phyloP scores from a whole-genome alignment of 2,329 filamentous ascomycete species.

The Sporothrix variecibatus region DNA sequence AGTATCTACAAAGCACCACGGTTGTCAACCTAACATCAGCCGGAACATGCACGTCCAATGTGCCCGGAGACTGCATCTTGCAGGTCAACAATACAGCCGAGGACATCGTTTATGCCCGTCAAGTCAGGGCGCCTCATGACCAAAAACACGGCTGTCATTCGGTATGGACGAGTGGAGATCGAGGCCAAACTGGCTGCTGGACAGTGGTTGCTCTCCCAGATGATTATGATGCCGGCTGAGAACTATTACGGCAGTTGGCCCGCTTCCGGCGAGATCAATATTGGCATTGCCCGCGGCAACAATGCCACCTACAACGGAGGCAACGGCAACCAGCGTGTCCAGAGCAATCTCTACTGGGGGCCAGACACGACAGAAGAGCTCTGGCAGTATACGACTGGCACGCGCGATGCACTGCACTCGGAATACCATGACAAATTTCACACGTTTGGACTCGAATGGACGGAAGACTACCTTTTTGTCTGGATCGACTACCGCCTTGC shows the following conservation, averaged over 20 bases:
- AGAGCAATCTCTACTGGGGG: constrained; percentile 29
- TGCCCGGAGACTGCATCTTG: constrained; percentile 16
- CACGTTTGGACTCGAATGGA: constrained; percentile 29
- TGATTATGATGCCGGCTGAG: constrained; percentile 27
- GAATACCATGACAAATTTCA: constrained; percentile 24
- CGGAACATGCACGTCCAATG: constrained; percentile 23
- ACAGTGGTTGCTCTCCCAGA: constrained; percentile 31
- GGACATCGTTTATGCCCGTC: constrained; percentile 28
- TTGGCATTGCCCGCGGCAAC: constrained; percentile 27
- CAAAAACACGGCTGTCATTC: constrained; percentile 28
- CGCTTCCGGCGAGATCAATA: constrained; percentile 29
- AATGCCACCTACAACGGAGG: constrained; percentile 25
- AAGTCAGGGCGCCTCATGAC: constrained; percentile 28
- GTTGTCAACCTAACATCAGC: constrained; percentile 39
- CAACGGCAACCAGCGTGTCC: constrained; percentile 22
- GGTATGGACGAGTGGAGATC: constrained; percentile 28
- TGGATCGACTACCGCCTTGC: constrained; percentile 28
- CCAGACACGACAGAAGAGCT: constrained; percentile 26
- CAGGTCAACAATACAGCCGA: constrained; percentile 21
- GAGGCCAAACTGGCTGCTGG: constrained; percentile 30
- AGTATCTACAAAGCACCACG: constrained; percentile 17
- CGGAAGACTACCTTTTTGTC: constrained; percentile 27
- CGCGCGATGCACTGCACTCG: constrained; percentile 21
- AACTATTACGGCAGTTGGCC: constrained; percentile 29
- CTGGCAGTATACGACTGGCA: constrained; percentile 26